Conservation (phyloP, 352 stramenopile species). For the Globisporangium okanoganense region DNA sequence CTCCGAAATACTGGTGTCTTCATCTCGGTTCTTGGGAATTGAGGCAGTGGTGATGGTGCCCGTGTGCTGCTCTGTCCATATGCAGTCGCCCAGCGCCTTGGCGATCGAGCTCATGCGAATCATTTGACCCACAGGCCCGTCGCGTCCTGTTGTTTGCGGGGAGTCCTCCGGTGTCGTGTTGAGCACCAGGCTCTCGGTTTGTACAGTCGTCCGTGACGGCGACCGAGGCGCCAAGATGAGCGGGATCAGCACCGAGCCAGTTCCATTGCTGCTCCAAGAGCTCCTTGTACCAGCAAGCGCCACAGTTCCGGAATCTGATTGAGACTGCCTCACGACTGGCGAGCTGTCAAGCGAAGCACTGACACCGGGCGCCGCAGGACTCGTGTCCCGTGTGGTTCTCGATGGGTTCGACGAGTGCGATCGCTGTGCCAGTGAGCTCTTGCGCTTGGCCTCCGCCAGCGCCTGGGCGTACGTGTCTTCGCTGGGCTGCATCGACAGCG, state of each 20-base stretch:
- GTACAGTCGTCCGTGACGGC: neutral
- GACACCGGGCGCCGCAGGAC: too few relatives aligned
- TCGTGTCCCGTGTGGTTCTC: neutral
- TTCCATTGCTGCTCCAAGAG: neutral
- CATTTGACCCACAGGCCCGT: conserved; percentile 2
- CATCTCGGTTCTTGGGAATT: neutral
- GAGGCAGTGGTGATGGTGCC: neutral
- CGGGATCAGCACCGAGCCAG: neutral
- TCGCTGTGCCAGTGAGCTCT: conserved; percentile 5
- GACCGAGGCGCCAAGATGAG: neutral
- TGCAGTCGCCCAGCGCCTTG: conserved; percentile 22
- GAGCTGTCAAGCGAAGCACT: neutral
- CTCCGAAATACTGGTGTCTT: neutral
- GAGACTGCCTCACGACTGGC: neutral
- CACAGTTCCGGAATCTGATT: neutral
- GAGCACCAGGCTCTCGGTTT: neutral
- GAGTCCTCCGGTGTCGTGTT: neutral
- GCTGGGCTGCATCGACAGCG: neutral
- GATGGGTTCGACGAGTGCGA: neutral
- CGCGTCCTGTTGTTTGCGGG: neutral
- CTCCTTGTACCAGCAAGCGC: neutral
- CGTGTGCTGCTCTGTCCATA: neutral
- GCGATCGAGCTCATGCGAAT: conserved; percentile 16
- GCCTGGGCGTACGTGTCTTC: conserved; percentile 5
- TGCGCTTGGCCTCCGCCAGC: conserved; percentile 3